These are phyloP conservation scores for Annulohypoxylon truncatum DNA, from an alignment of 2,329 filamentous ascomycete species.

Conservation along the genomic window DNA sequence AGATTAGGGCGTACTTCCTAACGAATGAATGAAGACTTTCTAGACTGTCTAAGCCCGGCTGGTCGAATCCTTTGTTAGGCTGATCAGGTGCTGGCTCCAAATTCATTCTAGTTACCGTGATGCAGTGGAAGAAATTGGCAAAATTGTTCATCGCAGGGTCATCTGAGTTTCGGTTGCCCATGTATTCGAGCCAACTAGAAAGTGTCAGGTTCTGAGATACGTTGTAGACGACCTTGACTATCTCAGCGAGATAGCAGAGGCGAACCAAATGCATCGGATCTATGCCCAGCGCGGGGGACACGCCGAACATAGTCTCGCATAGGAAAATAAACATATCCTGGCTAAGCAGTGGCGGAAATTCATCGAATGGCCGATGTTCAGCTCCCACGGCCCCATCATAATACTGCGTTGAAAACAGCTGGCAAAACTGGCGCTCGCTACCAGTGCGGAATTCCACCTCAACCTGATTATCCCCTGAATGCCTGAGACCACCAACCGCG, in stretches of 20 bases:
- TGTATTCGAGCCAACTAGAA: constrained; percentile 60
- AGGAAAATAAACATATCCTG: constrained; percentile 84
- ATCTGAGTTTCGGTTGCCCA: constrained; percentile 57
- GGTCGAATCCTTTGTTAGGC: constrained; percentile 63
- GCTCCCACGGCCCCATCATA: constrained; percentile 57
- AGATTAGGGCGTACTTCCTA: constrained; percentile 87
- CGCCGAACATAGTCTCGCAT: constrained; percentile 78
- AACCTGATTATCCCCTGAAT: constrained; percentile 69
- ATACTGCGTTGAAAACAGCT: constrained; percentile 76
- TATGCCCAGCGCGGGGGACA: constrained; percentile 74
- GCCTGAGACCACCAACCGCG: constrained; percentile 76
- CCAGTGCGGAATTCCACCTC: constrained; percentile 74
- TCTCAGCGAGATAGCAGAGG: constrained; percentile 89
- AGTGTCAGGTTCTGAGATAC: constrained; percentile 66
- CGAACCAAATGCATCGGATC: constrained; percentile 84
- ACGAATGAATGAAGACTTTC: constrained; percentile 70
- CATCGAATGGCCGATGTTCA: constrained; percentile 57
- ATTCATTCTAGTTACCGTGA: constrained; percentile 60
- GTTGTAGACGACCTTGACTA: constrained; percentile 81
- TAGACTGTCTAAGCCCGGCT: constrained; percentile 65
- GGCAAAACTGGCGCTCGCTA: constrained; percentile 77
- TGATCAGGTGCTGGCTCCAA: constrained; percentile 50
- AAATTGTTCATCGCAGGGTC: constrained; percentile 65
- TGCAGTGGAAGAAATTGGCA: constrained; percentile 63
- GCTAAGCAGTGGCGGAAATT: constrained; percentile 69